Evolutionary conservation across 2,329 filamentous ascomycete genomes (phyloP).

Genomic region (Reticulascus tulasneorum): DNA sequence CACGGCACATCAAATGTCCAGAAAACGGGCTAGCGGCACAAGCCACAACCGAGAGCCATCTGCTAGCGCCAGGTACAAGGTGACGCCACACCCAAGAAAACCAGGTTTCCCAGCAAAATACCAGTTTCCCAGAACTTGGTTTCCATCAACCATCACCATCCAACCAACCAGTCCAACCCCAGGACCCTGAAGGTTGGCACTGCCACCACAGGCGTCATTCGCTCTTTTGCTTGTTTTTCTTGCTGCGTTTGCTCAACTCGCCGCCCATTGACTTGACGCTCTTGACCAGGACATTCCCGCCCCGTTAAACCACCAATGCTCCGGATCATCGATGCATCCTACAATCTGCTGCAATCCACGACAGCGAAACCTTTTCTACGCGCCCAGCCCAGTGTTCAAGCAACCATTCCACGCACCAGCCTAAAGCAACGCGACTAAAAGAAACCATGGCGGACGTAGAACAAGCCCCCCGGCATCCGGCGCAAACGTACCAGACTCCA

Average conservation of each 20-base stretch:
- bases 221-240: background rate
- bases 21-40: no score
- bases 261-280: background rate
- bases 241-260: background rate
- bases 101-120: no score
- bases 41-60: no score
- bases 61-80: no score
- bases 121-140: no score
- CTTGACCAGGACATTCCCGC: background rate
- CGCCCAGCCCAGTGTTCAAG: background rate
- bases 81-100: no score
- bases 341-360: background rate
- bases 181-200: background rate
- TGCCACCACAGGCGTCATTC: background rate
- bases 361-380: no score
- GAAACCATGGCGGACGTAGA: constrained; percentile 8
- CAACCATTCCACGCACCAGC: background rate
- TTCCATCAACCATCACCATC: no score
- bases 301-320: background rate
- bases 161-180: no score
- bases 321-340: background rate
- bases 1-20: no score
- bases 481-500: constrained; percentile 9
- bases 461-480: constrained; percentile 4
- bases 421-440: background rate